phyloP scores from a whole-genome alignment of 2,329 filamentous ascomycete species.

The Ilyonectria mors-panacis region DNA sequence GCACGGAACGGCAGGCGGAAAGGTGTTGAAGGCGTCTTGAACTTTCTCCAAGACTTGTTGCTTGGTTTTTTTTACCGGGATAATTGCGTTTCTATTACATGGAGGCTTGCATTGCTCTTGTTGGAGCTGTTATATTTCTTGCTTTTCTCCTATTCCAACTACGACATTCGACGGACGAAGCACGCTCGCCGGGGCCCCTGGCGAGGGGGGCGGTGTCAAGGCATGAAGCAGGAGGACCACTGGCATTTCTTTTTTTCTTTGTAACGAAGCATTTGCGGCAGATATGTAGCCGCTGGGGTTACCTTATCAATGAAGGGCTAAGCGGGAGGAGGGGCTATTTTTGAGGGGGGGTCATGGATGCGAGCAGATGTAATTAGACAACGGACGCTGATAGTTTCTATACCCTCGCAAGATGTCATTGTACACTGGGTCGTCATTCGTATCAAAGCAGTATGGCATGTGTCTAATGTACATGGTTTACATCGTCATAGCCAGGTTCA shows the following conservation, averaged over 20 bases:
- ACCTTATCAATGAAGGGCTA: slow-evolving; percentile 35
- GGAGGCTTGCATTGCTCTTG: slow-evolving; percentile 39
- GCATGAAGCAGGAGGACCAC: slow-evolving; percentile 34
- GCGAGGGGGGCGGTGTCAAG: slow-evolving; percentile 11
- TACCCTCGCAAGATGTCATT: slow-evolving; percentile 48
- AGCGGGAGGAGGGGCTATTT: slow-evolving; percentile 28
- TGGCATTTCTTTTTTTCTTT: slow-evolving; percentile 45
- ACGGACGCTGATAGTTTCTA: slow-evolving; percentile 47
- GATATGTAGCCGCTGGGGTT: slow-evolving; percentile 36
- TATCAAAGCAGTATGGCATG: neutral
- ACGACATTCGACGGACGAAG: slow-evolving; percentile 38
- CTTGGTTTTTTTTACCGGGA: slow-evolving; percentile 40
- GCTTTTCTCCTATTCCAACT: slow-evolving; percentile 35
- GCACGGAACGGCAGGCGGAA: slow-evolving; percentile 40
- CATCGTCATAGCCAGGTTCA: slow-evolving; percentile 4
- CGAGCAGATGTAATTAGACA: slow-evolving; percentile 55
- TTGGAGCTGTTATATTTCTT: slow-evolving; percentile 38
- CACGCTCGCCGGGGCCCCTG: slow-evolving; percentile 26
- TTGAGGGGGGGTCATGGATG: slow-evolving; percentile 30
- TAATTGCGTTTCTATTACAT: slow-evolving; percentile 40
- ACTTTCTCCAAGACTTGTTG: slow-evolving; percentile 46
- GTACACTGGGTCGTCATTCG: slow-evolving; percentile 26
- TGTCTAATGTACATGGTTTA: slow-evolving; percentile 23
- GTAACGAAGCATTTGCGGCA: slow-evolving; percentile 55
- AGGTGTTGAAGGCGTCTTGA: slow-evolving; percentile 52